Evolutionary conservation across 768 basidiomycete species (phyloP).

Genomic region (Pseudohyphozyma bogoriensis): DNA sequence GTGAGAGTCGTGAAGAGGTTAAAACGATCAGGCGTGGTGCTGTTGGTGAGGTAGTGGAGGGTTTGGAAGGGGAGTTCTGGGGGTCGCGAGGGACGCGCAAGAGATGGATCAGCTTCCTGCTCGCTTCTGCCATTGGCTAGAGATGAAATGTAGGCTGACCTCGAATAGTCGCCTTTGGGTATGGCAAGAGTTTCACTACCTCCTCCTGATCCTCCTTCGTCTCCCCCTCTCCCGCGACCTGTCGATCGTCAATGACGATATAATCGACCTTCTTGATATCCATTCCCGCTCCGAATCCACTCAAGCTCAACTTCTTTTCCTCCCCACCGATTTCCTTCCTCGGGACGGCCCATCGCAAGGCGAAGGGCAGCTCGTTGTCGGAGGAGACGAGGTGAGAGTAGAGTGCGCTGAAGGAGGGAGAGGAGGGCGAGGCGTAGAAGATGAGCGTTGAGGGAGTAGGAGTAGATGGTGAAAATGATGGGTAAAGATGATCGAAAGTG

Average conservation of each 20-base stretch:
- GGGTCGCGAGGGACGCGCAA: not conserved
- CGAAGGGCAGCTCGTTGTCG: conserved; percentile 33
- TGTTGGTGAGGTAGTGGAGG: conserved; percentile 2
- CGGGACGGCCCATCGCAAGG: conserved; percentile 23
- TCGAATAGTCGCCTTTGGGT: conserved; percentile 49
- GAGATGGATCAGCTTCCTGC: too few species aligned
- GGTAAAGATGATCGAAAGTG: conserved; percentile 65
- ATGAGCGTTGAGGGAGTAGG: conserved; percentile 57
- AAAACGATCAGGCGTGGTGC: conserved; percentile 8
- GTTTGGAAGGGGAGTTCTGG: conserved; percentile 15
- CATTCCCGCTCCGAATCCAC: conserved; percentile 83
- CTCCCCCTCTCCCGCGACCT: too few species aligned
- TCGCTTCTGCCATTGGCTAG: too few species aligned
- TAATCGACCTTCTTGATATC: conserved; percentile 98
- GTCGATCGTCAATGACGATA: conserved; percentile 84
- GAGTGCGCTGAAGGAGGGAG: conserved; percentile 58
- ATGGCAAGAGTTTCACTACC: too few species aligned
- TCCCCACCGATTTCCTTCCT: not conserved
- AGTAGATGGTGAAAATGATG: conserved; percentile 38
- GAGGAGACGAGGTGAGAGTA: conserved; percentile 41
- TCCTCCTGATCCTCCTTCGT: too few species aligned
- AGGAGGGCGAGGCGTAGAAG: conserved; percentile 61
- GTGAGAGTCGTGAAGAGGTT: conserved; percentile 8
- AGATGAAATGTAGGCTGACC: conserved; percentile 39
- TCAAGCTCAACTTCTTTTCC: conserved; percentile 41